These are phyloP conservation scores for Aspergillus pseudoviridinutans DNA, from an alignment of 2,329 filamentous ascomycete species.

Conservation along the genomic window DNA sequence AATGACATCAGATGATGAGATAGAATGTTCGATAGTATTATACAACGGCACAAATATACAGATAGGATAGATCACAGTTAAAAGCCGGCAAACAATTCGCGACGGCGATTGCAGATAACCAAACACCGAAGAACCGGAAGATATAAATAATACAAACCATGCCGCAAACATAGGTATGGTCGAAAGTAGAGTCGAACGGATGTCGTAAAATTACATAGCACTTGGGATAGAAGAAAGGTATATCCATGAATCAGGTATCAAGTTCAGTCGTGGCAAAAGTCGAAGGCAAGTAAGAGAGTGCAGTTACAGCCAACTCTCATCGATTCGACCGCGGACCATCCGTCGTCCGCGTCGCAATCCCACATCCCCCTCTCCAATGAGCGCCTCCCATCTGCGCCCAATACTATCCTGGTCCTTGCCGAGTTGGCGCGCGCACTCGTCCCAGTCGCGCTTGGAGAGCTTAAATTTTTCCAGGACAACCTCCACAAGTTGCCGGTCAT, in stretches of 20 bases:
- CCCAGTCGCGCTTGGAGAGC: conserved; percentile 42
- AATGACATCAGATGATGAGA: background rate
- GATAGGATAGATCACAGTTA: conserved; percentile 1
- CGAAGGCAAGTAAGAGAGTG: background rate
- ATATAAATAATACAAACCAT: conserved; percentile 3
- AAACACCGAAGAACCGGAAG: background rate
- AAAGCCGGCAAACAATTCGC: background rate
- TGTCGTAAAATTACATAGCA: background rate
- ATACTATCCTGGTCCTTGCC: conserved; percentile 40
- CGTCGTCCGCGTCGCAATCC: conserved; percentile 34
- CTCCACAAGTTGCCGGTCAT: conserved; percentile 42
- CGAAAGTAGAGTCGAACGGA: background rate
- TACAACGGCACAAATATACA: conserved; percentile 1
- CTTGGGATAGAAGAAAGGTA: background rate
- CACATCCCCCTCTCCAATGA: conserved; percentile 42
- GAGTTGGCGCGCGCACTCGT: conserved; percentile 42
- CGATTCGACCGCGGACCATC: conserved; percentile 21
- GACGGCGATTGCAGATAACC: background rate
- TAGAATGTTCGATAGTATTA: background rate
- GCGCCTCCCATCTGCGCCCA: conserved; percentile 40
- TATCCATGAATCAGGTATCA: background rate
- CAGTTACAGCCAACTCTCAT: conserved; percentile 23
- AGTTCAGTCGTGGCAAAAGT: background rate
- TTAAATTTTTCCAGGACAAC: conserved; percentile 43
- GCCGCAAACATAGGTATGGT: background rate